Base-by-base conservation (phyloP, 1,139 yeast species). In the Pichia sp. region DNA sequence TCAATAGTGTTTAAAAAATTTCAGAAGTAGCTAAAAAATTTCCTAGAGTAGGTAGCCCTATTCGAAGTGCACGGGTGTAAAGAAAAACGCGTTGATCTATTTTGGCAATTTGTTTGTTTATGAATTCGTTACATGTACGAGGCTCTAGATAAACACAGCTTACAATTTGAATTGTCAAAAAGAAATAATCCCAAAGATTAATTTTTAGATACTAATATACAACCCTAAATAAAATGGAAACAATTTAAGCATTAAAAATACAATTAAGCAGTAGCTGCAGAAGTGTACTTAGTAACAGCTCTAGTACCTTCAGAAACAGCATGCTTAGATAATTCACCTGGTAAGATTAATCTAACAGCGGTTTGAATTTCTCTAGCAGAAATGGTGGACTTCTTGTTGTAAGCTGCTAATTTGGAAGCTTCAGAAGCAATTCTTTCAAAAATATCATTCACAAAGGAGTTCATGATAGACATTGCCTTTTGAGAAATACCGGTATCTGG, bases 401-500 rank as follows among this genome's bases (percentile, higher is more conserved):
- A 91, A 64, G 96, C 96, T 72, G 98, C 98, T 66, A 91, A 83
- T 77, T 91, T 91, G 57, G 98, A 91, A 61, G 98, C 96, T 74
- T 91, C 98, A 59, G 93, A 72, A 60, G 98, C 98, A 62, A 82
- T 82, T 79, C 95, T 84, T 73, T 84, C 95, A 60, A 84, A 84
- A 64, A 84, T 84, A 71, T 89, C 97, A 72, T 89, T 89, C 60
- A 91, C 98, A 60, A 91, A 91, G 41, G 97, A 91, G 84, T 91
- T 91, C 93, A 91, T 84, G 69, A 91, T 91, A 48, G 96, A 88
- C 96, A 91, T 91, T 58, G 98, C 96, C 72, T 88, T 86, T 72
- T 89, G 95, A 56, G 98, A 91, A 66, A 91, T 91, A 88, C 98
- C 98, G 52, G 98, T 91, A 70, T 91, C 97, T 70, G 98, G 96